Conservation (phyloP, 2,329 filamentous ascomycete species). For the Cytospora leucostoma region DNA sequence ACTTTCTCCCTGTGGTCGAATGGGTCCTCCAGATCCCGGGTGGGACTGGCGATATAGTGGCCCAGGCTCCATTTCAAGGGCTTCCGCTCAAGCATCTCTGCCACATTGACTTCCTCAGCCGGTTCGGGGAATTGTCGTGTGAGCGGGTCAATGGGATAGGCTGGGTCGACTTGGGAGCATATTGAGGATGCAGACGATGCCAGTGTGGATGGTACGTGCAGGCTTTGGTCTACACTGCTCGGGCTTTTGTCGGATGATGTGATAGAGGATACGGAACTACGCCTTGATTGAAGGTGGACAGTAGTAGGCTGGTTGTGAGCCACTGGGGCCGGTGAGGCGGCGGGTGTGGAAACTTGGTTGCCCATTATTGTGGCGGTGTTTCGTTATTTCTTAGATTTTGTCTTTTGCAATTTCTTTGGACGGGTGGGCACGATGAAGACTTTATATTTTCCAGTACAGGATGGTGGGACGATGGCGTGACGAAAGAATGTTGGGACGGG, state of each 20-base stretch:
- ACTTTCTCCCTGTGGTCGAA: slow-evolving; percentile 39
- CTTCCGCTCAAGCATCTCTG: slow-evolving; percentile 45
- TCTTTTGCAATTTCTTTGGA: not conserved
- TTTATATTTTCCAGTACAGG: not conserved
- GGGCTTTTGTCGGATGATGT: slow-evolving; percentile 16
- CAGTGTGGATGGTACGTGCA: slow-evolving; percentile 10
- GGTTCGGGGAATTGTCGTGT: slow-evolving; percentile 46
- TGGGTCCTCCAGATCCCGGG: slow-evolving; percentile 32
- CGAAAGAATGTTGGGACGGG: not conserved
- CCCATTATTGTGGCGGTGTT: slow-evolving; percentile 10
- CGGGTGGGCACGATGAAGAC: not conserved
- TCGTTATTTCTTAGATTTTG: not conserved
- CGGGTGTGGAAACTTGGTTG: slow-evolving; percentile 11
- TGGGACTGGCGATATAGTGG: slow-evolving; percentile 36
- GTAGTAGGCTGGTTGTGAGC: not conserved
- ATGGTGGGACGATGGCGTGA: not conserved
- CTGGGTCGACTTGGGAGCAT: not conserved
- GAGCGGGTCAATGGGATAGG: slow-evolving; percentile 37
- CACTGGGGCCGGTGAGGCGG: not conserved
- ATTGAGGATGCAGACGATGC: not conserved
- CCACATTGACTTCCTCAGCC: slow-evolving; percentile 41
- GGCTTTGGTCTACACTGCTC: slow-evolving; percentile 13
- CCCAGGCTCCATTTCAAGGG: slow-evolving; percentile 45
- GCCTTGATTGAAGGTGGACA: slow-evolving; percentile 2
- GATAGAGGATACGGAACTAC: slow-evolving; percentile 25